Evolutionary conservation across 305 asterid genomes (phyloP).

Genomic region (Fraxinus ornus): DNA sequence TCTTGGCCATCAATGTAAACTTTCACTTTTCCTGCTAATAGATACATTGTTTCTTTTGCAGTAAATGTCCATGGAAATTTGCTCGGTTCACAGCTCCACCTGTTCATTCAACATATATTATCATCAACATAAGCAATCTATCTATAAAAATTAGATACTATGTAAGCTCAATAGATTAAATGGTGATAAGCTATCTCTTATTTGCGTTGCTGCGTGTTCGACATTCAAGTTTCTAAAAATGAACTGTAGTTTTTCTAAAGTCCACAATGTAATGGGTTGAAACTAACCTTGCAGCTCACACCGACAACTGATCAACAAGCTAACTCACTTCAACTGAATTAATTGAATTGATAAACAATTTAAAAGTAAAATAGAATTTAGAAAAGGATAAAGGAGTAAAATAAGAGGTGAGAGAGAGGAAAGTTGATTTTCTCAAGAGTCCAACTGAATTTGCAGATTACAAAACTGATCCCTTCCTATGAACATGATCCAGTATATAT

Average conservation of each 20-base stretch:
- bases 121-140: background rate
- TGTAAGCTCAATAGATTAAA: background rate
- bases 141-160: background rate
- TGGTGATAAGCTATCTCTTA: background rate
- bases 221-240: background rate
- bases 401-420: too few species aligned
- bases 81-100: slow-evolving; percentile 29
- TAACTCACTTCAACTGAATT: too few species aligned
- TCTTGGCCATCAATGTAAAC: slow-evolving; percentile 21
- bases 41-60: slow-evolving; percentile 30
- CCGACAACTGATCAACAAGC: too few species aligned
- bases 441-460: too few species aligned
- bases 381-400: too few species aligned
- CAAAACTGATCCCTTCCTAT: too few species aligned
- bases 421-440: too few species aligned
- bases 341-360: too few species aligned
- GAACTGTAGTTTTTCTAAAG: background rate
- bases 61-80: slow-evolving; percentile 29
- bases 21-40: slow-evolving; percentile 25
- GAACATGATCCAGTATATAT: too few species aligned
- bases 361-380: too few species aligned
- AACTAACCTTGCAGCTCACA: too few species aligned
- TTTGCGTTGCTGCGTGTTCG: background rate
- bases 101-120: background rate
- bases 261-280: too few species aligned